Evolutionary conservation across 108 stramenopile genomes (phyloP).

Genomic region (Epithemia pelagica): DNA sequence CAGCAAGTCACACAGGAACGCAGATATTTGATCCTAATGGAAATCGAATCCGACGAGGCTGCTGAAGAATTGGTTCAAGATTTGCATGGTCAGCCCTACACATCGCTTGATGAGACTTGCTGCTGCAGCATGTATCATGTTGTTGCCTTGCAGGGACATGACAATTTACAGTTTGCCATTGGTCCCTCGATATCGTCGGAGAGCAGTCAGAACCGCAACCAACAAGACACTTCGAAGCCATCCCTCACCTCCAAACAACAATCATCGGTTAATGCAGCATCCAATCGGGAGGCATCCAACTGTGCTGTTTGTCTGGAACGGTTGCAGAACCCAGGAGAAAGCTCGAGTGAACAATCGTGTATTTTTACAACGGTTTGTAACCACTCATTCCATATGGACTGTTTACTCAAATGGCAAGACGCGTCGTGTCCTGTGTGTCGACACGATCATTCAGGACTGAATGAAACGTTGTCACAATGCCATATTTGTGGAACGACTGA

Average conservation of each 20-base stretch:
- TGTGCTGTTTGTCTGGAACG: constrained; percentile 90
- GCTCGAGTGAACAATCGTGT: constrained; percentile 18
- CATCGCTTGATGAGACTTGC: constrained; percentile 55
- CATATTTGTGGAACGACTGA: constrained; percentile 71
- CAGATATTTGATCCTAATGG: constrained; percentile 55
- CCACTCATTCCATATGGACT: constrained; percentile 90
- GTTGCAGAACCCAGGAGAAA: constrained; percentile 33
- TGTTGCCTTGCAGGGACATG: constrained; percentile 43
- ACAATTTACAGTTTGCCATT: constrained; percentile 13
- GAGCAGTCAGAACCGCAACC: too few species aligned
- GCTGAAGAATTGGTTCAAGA: constrained; percentile 53
- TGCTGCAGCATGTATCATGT: constrained; percentile 50
- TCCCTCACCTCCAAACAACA: neutral
- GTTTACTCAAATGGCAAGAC: constrained; percentile 77
- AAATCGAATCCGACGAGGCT: constrained; percentile 39
- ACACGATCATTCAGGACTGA: constrained; percentile 85
- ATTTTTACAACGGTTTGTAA: constrained; percentile 93
- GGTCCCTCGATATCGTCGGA: too few species aligned
- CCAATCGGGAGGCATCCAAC: constrained; percentile 27
- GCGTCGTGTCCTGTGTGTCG: constrained; percentile 91
- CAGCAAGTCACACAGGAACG: neutral
- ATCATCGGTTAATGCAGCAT: neutral
- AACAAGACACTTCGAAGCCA: neutral
- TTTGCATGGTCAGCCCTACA: constrained; percentile 61
- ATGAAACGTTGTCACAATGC: constrained; percentile 67